These are phyloP conservation scores for Fusarium sp. DNA, from an alignment of 2,329 filamentous ascomycete genomes.

Conservation along the genomic window DNA sequence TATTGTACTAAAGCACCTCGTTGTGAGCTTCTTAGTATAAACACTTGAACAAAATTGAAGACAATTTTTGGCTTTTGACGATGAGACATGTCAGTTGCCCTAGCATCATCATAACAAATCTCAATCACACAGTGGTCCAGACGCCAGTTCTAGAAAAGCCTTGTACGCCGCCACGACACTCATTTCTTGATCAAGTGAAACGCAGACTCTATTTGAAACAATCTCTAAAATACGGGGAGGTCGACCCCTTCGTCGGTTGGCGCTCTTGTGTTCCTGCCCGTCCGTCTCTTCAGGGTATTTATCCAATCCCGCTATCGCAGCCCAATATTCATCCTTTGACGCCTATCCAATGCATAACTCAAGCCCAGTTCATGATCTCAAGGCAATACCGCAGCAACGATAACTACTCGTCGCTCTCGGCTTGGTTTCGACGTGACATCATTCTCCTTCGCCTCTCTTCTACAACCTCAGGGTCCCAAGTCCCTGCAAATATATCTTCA, in stretches of 20 bases:
- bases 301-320: slow-evolving; percentile 3
- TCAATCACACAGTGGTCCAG: not conserved
- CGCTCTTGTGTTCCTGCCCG: slow-evolving; percentile 7
- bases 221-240: not conserved
- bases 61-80: not conserved
- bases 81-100: slow-evolving; percentile 10
- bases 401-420: slow-evolving; percentile 13
- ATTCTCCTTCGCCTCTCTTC: slow-evolving; percentile 55
- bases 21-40: not conserved
- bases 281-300: slow-evolving; percentile 32
- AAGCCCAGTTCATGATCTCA: not conserved
- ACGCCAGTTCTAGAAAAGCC: not conserved
- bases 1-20: not conserved
- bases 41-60: not conserved
- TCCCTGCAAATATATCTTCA: slow-evolving; percentile 69
- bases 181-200: not conserved
- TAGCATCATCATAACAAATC: not conserved
- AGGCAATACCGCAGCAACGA: slow-evolving; percentile 6
- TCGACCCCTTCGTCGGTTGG: not conserved
- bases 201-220: slow-evolving; percentile 6
- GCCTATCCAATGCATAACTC: slow-evolving; percentile 24
- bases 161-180: not conserved
- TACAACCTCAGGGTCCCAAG: slow-evolving; percentile 64
- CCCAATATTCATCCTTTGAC: slow-evolving; percentile 27
- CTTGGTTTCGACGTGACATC: slow-evolving; percentile 41